A percentile compares a stretch with the other conserved stretches of the same genome.
Evolutionary conservation across 1,284 basidiomycete species (phyloP).

Genomic region (Caloboletus inedulis): DNA sequence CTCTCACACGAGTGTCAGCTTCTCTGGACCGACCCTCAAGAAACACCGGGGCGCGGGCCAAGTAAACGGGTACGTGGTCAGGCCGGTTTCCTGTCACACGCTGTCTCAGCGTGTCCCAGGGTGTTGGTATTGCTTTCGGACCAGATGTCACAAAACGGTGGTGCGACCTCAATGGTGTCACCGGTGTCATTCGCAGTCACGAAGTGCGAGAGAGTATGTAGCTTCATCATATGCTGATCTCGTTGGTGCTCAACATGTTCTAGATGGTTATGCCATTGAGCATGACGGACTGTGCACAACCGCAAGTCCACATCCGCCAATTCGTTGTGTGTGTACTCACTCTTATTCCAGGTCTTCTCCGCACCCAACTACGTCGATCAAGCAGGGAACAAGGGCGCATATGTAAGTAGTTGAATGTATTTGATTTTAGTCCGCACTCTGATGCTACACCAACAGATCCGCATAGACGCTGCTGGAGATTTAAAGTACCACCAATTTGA

Average conservation of each 20-base stretch:
- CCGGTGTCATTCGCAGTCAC: constrained; percentile 92
- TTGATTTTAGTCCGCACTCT: background rate
- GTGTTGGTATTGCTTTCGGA: constrained; percentile 94
- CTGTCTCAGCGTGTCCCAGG: constrained; percentile 44
- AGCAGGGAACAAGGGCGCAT: constrained; percentile 78
- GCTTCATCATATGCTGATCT: background rate
- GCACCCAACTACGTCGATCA: constrained; percentile 86
- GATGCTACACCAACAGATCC: constrained; percentile 50
- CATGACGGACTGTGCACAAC: constrained; percentile 89
- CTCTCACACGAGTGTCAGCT: constrained; percentile 39
- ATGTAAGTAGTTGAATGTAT: constrained; percentile 46
- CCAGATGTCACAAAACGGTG: constrained; percentile 88
- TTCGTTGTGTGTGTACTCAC: constrained; percentile 6
- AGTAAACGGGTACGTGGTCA: constrained; percentile 77
- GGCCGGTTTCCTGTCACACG: background rate
- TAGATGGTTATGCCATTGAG: constrained; percentile 86
- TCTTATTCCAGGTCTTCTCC: constrained; percentile 61
- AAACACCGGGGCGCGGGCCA: constrained; percentile 86
- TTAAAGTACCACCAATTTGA: constrained; percentile 81
- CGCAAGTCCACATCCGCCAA: constrained; percentile 38
- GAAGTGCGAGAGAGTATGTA: constrained; percentile 88
- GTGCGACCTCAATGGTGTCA: constrained; percentile 86
- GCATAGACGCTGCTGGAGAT: constrained; percentile 76
- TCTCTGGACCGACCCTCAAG: constrained; percentile 96
- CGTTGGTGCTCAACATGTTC: constrained; percentile 4